Evolutionary conservation across 805 yeast genomes (phyloP).

Genomic region (Candida namnaoensis): DNA sequence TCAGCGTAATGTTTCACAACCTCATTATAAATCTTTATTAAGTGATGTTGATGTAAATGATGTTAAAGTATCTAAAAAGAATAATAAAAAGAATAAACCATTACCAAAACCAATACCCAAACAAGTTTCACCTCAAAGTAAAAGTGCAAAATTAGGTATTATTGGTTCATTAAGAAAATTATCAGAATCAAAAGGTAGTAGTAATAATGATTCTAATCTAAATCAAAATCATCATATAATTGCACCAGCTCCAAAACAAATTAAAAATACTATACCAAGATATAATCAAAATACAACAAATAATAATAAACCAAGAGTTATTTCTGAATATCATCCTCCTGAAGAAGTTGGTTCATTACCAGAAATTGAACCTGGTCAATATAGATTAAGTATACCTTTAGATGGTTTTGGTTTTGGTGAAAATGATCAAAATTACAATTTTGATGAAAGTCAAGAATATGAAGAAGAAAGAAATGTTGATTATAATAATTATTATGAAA

Average conservation of each 20-base stretch:
- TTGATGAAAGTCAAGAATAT: background rate
- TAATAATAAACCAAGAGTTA: slow-evolving; percentile 1
- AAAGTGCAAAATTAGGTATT: background rate
- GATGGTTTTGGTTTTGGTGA: slow-evolving; percentile 12
- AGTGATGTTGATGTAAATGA: slow-evolving; percentile 10
- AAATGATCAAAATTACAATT: background rate
- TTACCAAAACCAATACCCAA: slow-evolving; percentile 2
- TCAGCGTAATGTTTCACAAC: slow-evolving; percentile 9
- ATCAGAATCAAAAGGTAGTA: background rate
- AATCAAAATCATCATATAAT: too few species aligned
- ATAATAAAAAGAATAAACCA: slow-evolving; percentile 1
- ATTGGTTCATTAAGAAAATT: background rate
- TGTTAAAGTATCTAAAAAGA: slow-evolving; percentile 1
- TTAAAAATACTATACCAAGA: background rate
- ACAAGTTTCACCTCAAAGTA: background rate
- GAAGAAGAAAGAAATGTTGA: background rate
- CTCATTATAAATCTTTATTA: slow-evolving; percentile 13
- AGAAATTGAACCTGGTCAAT: slow-evolving; percentile 17
- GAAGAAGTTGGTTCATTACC: slow-evolving; percentile 11
- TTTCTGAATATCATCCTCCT: slow-evolving; percentile 19
- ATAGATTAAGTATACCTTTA: slow-evolving; percentile 16
- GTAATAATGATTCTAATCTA: background rate
- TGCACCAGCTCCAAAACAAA: background rate
- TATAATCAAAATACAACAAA: background rate
- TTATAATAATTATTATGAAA: background rate